Evolutionary conservation across 2,329 filamentous ascomycete species (phyloP), one percentile per base, ranked within the genome.

Genomic region (Colletotrichum phormii): DNA sequence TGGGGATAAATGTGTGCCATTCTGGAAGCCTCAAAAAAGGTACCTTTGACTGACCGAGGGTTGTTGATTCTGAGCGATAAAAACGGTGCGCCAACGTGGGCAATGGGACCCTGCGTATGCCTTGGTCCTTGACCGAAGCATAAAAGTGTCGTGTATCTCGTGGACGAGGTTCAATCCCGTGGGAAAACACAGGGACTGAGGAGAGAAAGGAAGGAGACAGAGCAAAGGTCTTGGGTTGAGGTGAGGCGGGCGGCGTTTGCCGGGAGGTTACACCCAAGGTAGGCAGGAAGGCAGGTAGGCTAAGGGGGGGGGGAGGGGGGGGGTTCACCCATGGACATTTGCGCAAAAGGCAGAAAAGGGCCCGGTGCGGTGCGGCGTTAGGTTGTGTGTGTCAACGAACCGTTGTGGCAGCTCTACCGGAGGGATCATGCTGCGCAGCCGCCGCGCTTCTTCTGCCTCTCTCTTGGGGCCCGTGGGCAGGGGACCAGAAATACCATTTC

Each of bases 1-100:
- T 73, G 71, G 71, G 71, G 71, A 73, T 73, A 67, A 60, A 67
- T 72, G 68, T 42, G 37, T 42, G 37, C 18, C 37, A 3, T 66
- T 68, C 54, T 58, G 67, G 33, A 71, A 42, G 37, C 42, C 61
- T 66, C 62, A 29, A 12, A 12, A 51, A 46, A 26, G 18, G 15
- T 64, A 29, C 58, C 37, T 64, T 64, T 18, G 42, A 49, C 54
- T 18, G 42, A 49, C 54, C 55, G 64, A n/a, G 49, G 64, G 53
- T 22, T 57, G 26, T 29, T 29, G 37, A 63, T 57, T 62, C 51
- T 67, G 71, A 71, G 68, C 63, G 60, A 71, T 71, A 62, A 71
- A 71, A 60, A 11, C 42, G 42, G 42, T 49, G 42, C 42, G 18
- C 42, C 42, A 49, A 49, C 42, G 7, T 18, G 18, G 1, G 8